Conservation (phyloP, 2,329 filamentous ascomycete genomes). For the Thelonectria blattea region DNA sequence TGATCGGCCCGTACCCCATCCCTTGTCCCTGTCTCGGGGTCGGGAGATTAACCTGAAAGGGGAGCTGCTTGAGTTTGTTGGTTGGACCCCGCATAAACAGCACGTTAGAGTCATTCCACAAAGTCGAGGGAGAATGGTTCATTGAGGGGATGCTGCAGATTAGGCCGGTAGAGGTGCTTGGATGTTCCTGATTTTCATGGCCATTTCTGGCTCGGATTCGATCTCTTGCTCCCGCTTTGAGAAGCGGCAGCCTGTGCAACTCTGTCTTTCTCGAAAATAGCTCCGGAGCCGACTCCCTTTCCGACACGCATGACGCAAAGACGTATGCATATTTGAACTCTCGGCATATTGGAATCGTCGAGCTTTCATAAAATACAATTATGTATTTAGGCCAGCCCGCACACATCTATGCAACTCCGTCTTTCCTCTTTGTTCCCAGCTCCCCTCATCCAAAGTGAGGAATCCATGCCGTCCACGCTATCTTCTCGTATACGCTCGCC, state of each 20-base stretch:
- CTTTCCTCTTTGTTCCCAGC: not conserved
- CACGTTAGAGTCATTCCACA: not conserved
- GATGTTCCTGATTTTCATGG: no score
- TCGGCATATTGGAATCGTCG: no score
- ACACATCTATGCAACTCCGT: not conserved
- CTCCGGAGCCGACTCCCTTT: no score
- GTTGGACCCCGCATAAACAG: constrained; percentile 11
- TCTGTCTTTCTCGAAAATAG: no score
- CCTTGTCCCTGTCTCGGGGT: constrained; percentile 9
- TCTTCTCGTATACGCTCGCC: not conserved
- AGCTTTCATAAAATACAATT: no score
- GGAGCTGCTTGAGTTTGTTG: not conserved
- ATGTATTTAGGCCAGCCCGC: no score
- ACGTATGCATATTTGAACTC: no score
- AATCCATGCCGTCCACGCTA: not conserved
- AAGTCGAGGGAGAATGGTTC: not conserved
- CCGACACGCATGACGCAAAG: no score
- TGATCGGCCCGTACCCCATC: not conserved
- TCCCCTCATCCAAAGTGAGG: not conserved
- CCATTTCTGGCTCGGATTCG: no score
- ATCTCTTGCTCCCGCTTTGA: no score
- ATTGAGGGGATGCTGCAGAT: not conserved
- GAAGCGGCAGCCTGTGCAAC: no score
- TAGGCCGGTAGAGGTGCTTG: no score
- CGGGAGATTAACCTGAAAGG: constrained; percentile 10